These are phyloP conservation scores for Pestalotiopsis sp. DNA, from an alignment of 2,329 filamentous ascomycete genomes.

Conservation along the genomic window DNA sequence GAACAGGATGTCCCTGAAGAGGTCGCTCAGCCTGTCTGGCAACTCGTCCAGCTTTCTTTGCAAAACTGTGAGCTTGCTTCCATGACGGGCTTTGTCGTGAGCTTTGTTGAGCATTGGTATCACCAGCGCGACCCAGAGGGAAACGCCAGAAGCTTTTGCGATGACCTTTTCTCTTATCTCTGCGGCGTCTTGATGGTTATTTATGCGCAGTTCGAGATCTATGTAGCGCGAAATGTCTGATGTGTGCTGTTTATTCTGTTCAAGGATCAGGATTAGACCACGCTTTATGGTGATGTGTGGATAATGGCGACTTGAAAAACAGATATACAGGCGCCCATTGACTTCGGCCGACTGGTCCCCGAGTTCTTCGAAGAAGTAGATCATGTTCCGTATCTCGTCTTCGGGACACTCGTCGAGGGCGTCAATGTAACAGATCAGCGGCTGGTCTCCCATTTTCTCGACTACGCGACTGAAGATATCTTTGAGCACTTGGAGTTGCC, in stretches of 20 bases:
- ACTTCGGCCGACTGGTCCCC: neutral
- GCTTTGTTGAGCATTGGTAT: slow-evolving; percentile 38
- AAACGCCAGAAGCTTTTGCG: slow-evolving; percentile 40
- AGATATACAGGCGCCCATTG: neutral
- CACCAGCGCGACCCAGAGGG: slow-evolving; percentile 32
- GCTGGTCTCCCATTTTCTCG: neutral
- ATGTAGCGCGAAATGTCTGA: slow-evolving; percentile 28
- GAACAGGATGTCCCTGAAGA: slow-evolving; percentile 44
- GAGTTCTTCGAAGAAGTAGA: slow-evolving; percentile 4
- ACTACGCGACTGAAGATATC: neutral
- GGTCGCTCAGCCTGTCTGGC: slow-evolving; percentile 35
- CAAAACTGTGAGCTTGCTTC: slow-evolving; percentile 17
- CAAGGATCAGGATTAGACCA: slow-evolving; percentile 22
- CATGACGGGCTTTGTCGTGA: slow-evolving; percentile 21
- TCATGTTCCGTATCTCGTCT: slow-evolving; percentile 9
- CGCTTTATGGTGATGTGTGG: slow-evolving; percentile 38
- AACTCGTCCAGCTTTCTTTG: slow-evolving; percentile 35
- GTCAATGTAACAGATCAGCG: slow-evolving; percentile 6
- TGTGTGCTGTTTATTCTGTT: slow-evolving; percentile 22
- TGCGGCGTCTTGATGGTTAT: slow-evolving; percentile 12
- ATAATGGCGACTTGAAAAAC: slow-evolving; percentile 39
- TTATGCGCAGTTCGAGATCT: slow-evolving; percentile 26
- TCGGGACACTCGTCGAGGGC: slow-evolving; percentile 12
- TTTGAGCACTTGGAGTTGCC: neutral
- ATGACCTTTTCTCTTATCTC: slow-evolving; percentile 25